Percentiles rank a stretch among this genome's conserved stretches.
Evolutionary conservation across 2,329 filamentous ascomycete genomes (phyloP).

Genomic region (Cercospora zeae-maydis): DNA sequence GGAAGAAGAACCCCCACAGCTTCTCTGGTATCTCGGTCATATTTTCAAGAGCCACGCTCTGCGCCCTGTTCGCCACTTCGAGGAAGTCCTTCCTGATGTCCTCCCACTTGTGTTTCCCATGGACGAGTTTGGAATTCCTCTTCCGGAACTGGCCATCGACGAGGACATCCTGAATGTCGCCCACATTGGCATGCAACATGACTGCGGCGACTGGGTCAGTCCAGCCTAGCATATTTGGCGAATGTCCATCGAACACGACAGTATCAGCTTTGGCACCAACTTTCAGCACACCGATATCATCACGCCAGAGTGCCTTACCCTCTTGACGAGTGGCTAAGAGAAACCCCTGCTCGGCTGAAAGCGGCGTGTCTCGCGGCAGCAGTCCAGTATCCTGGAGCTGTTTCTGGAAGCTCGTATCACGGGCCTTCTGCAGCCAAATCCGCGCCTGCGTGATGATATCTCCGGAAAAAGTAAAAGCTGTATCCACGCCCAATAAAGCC

Average conservation of each 20-base stretch:
- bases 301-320: slow-evolving; percentile 50
- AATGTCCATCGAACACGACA: slow-evolving; percentile 51
- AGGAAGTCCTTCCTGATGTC: slow-evolving; percentile 17
- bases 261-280: slow-evolving; percentile 55
- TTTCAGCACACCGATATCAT: slow-evolving; percentile 51
- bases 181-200: slow-evolving; percentile 53
- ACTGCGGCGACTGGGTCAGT: slow-evolving; percentile 55
- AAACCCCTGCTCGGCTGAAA: slow-evolving; percentile 56
- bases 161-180: slow-evolving; percentile 51
- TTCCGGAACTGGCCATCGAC: slow-evolving; percentile 52
- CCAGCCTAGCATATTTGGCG: slow-evolving; percentile 54
- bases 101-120: slow-evolving; percentile 2
- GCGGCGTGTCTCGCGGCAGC: slow-evolving; percentile 49
- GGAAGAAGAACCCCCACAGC: slow-evolving; percentile 14
- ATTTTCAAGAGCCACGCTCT: slow-evolving; percentile 3
- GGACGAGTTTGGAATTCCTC: slow-evolving; percentile 36
- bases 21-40: slow-evolving; percentile 12
- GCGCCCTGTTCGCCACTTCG: slow-evolving; percentile 13
- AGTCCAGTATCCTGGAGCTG: slow-evolving; percentile 24
- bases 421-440: slow-evolving; percentile 50
- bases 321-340: slow-evolving; percentile 53
- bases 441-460: slow-evolving; percentile 49
- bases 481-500: slow-evolving; percentile 32
- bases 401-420: slow-evolving; percentile 24
- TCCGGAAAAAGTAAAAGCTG: slow-evolving; percentile 24